Percentiles rank a stretch among this genome's conserved stretches.
These are phyloP conservation scores for Millerago galiae DNA, from an alignment of 805 yeast species.

Conservation along the genomic window DNA sequence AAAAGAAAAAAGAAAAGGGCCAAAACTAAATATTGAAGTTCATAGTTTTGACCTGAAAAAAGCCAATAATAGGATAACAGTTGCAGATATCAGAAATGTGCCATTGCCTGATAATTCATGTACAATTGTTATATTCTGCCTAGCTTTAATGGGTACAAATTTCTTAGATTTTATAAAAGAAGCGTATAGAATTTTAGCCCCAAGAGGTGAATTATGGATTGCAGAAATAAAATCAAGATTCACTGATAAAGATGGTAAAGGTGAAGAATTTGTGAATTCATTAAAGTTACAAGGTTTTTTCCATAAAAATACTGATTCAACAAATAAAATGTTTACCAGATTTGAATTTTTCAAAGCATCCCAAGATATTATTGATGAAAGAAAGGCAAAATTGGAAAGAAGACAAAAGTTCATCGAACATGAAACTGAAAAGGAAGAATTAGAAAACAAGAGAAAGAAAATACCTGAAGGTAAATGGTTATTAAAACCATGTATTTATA, in stretches of 20 bases:
- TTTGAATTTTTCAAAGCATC: conserved; percentile 92
- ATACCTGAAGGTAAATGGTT: conserved; percentile 81
- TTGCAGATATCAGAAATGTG: conserved; percentile 91
- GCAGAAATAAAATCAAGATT: conserved; percentile 95
- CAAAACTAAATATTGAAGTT: conserved; percentile 49
- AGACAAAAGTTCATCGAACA: conserved; percentile 64
- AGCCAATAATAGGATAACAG: conserved; percentile 85
- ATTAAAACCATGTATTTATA: conserved; percentile 93
- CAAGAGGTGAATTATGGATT: conserved; percentile 94
- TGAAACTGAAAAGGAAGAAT: conserved; percentile 54
- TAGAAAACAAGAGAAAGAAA: conserved; percentile 46
- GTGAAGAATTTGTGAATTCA: conserved; percentile 74
- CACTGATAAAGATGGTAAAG: conserved; percentile 64
- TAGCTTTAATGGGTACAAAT: conserved; percentile 96
- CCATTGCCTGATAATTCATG: conserved; percentile 78
- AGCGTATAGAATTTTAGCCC: conserved; percentile 80
- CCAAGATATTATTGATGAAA: conserved; percentile 55
- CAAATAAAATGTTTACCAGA: conserved; percentile 88
- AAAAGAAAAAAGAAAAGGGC: conserved; percentile 24
- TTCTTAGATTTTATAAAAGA: conserved; percentile 87
- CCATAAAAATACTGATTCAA: conserved; percentile 80
- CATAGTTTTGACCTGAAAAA: conserved; percentile 90
- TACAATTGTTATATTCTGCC: conserved; percentile 84
- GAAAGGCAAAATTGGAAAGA: conserved; percentile 54
- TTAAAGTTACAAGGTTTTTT: conserved; percentile 77